These are phyloP conservation scores for Iris macrosiphon DNA, from an alignment of 106 monocot species.

Conservation along the genomic window DNA sequence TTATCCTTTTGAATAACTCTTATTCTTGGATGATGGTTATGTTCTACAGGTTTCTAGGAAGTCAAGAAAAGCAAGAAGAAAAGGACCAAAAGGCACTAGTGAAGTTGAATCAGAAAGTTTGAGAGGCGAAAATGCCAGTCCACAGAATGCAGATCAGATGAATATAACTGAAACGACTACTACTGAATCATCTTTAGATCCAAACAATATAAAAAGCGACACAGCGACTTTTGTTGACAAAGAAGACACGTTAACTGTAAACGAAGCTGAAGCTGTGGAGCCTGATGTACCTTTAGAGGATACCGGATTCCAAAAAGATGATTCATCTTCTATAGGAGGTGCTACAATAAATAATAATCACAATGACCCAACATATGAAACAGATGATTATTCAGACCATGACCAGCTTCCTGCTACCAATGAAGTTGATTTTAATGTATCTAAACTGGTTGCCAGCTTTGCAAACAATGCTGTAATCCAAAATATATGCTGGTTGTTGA, in stretches of 20 bases:
- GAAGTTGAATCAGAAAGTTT: conserved; percentile 20
- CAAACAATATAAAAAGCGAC: background rate
- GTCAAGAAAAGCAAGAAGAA: conserved; percentile 49
- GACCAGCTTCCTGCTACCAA: conserved; percentile 44
- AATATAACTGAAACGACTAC: conserved; percentile 14
- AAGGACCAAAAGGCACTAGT: conserved; percentile 36
- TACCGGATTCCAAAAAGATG: conserved; percentile 3
- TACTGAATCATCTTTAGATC: conserved; percentile 12
- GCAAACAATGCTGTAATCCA: conserved; percentile 59
- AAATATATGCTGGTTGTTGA: conserved; percentile 88
- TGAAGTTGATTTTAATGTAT: conserved; percentile 85
- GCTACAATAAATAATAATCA: conserved; percentile 20
- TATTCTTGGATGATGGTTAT: background rate
- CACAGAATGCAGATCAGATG: conserved; percentile 3
- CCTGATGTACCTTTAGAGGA: conserved; percentile 4
- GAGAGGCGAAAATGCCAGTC: conserved; percentile 9
- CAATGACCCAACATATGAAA: conserved; percentile 31
- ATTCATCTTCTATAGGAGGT: conserved; percentile 16
- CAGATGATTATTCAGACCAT: conserved; percentile 47
- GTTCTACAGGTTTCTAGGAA: conserved; percentile 68
- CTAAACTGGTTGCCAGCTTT: conserved; percentile 56
- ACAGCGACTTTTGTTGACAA: conserved; percentile 9
- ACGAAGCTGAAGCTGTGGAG: conserved; percentile 6
- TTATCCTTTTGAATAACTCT: background rate
- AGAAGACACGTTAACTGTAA: conserved; percentile 11